phyloP scores from a whole-genome alignment of 805 yeast genomes.

The Candida tammaniensis region DNA sequence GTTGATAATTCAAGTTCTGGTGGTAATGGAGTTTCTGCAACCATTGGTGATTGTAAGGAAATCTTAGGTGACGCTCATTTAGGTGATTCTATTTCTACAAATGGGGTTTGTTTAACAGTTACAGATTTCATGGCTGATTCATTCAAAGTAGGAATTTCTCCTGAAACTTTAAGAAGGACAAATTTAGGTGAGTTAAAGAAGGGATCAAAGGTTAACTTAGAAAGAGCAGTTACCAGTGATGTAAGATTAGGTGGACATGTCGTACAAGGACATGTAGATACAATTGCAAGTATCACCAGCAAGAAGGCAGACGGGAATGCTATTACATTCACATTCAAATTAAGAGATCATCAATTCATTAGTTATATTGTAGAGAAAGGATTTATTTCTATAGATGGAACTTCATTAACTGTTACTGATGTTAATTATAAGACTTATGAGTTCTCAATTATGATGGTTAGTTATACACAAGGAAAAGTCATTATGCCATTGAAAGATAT shows the following conservation, averaged over 20 bases:
- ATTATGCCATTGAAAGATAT: conserved; percentile 61
- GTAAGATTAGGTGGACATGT: conserved; percentile 94
- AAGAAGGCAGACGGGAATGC: conserved; percentile 70
- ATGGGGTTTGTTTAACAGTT: conserved; percentile 91
- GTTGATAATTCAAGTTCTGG: conserved; percentile 53
- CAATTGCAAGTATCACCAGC: conserved; percentile 64
- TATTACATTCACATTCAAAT: conserved; percentile 66
- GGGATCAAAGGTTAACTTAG: conserved; percentile 76
- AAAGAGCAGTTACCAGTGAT: conserved; percentile 84
- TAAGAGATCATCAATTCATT: conserved; percentile 59
- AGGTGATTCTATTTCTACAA: conserved; percentile 91
- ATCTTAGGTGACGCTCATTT: conserved; percentile 79
- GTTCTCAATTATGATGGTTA: conserved; percentile 87
- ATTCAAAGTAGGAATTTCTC: conserved; percentile 90
- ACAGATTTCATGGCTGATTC: conserved; percentile 62
- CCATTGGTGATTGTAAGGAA: conserved; percentile 56
- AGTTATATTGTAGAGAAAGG: conserved; percentile 93
- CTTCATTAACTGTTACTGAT: conserved; percentile 81
- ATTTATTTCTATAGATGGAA: conserved; percentile 88
- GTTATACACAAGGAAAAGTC: conserved; percentile 84
- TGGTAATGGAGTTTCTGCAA: conserved; percentile 72
- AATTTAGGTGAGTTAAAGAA: conserved; percentile 59
- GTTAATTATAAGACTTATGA: conserved; percentile 58
- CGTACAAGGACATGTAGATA: conserved; percentile 97
- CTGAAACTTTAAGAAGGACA: conserved; percentile 84